Percentiles rank a stretch among this genome's conserved stretches.
These are phyloP conservation scores for Sphaerulina musiva DNA, from an alignment of 2,329 filamentous ascomycete genomes.

Conservation along the genomic window DNA sequence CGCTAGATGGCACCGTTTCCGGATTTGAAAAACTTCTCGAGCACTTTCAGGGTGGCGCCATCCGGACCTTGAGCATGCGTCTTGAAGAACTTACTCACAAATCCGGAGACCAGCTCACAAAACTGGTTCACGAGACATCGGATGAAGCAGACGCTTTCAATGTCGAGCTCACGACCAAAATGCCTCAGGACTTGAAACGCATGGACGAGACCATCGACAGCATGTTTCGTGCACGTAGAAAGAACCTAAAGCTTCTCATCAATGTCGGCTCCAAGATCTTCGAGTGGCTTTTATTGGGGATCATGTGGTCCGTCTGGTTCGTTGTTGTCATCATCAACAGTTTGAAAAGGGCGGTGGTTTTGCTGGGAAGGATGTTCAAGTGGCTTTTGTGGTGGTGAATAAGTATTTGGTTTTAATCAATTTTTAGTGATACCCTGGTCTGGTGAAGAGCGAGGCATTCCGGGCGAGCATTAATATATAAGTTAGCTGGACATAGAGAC, in stretches of 20 bases:
- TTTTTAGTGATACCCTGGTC: constrained; percentile 14
- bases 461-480: not conserved
- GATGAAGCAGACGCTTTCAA: constrained; percentile 76
- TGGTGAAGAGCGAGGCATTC: constrained; percentile 5
- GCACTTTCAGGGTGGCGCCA: constrained; percentile 43
- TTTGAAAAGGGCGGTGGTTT: constrained; percentile 56
- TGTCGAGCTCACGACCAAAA: constrained; percentile 66
- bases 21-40: constrained; percentile 46
- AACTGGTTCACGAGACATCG: constrained; percentile 59
- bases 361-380: constrained; percentile 53
- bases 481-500: not conserved
- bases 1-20: constrained; percentile 37
- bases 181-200: constrained; percentile 72
- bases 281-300: constrained; percentile 79
- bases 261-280: constrained; percentile 72
- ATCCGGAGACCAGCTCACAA: constrained; percentile 47
- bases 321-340: constrained; percentile 70
- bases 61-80: constrained; percentile 40
- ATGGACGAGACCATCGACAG: constrained; percentile 67
- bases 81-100: constrained; percentile 42
- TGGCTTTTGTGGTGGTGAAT: constrained; percentile 72
- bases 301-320: constrained; percentile 94
- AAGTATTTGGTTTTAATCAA: constrained; percentile 1
- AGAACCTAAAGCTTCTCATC: constrained; percentile 68
- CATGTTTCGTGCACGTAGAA: constrained; percentile 64